Evolutionary conservation across 352 stramenopile species (phyloP).

Genomic region (Globisporangium radiosum): DNA sequence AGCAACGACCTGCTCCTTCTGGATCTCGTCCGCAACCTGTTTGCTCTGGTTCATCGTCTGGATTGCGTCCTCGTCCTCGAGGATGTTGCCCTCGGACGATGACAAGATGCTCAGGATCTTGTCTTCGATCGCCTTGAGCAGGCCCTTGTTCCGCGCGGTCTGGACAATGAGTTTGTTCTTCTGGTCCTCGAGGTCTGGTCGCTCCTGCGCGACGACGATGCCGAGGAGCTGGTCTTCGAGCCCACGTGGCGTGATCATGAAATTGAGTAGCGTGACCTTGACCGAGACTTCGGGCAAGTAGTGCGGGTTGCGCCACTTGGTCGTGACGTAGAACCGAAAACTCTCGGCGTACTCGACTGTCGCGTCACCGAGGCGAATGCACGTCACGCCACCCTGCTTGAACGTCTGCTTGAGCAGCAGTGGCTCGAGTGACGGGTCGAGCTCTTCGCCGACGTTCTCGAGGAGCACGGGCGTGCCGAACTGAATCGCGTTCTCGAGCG

Average conservation of each 20-base stretch:
- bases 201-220: conserved; percentile 90
- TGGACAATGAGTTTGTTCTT: conserved; percentile 92
- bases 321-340: conserved; percentile 95
- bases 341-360: conserved; percentile 89
- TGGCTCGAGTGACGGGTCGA: conserved; percentile 91
- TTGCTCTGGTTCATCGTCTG: conserved; percentile 91
- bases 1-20: conserved; percentile 88
- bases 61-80: conserved; percentile 92
- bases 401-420: conserved; percentile 93
- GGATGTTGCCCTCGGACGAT: conserved; percentile 89
- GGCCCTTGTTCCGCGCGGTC: conserved; percentile 86
- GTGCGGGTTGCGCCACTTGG: conserved; percentile 91
- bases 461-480: conserved; percentile 90
- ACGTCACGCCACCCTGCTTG: conserved; percentile 89
- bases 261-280: conserved; percentile 92
- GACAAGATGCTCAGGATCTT: conserved; percentile 91
- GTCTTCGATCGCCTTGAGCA: conserved; percentile 93
- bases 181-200: conserved; percentile 90
- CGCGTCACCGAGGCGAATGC: conserved; percentile 89
- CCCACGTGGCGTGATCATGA: conserved; percentile 93
- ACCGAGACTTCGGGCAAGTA: conserved; percentile 92
- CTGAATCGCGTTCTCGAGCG: conserved; percentile 90
- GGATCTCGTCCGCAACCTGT: conserved; percentile 89
- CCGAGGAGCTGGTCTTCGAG: conserved; percentile 90
- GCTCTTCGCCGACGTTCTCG: conserved; percentile 90